Evolutionary conservation across 352 stramenopile genomes (phyloP).

Genomic region (Thraustochytrium sp.): DNA sequence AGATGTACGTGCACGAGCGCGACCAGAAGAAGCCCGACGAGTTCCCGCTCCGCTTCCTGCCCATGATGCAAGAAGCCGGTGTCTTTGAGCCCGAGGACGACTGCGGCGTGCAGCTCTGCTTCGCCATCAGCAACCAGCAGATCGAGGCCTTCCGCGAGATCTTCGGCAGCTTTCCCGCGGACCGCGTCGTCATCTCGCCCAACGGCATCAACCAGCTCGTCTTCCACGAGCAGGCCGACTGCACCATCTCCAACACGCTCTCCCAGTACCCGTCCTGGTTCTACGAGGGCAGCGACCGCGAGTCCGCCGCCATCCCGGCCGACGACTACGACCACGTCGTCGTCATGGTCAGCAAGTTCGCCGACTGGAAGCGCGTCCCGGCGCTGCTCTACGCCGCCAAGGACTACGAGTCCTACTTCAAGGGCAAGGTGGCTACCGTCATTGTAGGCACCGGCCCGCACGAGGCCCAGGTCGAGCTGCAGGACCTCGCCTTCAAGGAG

Average conservation of each 20-base stretch:
- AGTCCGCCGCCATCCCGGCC: background rate
- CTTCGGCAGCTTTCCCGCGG: background rate
- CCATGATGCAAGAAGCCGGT: background rate
- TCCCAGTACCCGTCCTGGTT: background rate
- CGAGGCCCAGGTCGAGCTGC: conserved; percentile 21
- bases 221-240: background rate
- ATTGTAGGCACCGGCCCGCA: conserved; percentile 28
- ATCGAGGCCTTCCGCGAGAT: conserved; percentile 12
- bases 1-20: conserved; percentile 42
- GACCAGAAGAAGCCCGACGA: conserved; percentile 7
- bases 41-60: background rate
- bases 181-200: conserved; percentile 19
- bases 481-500: background rate
- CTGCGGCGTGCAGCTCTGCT: conserved; percentile 29
- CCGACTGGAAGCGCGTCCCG: conserved; percentile 33
- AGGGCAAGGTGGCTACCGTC: conserved; percentile 18
- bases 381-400: conserved; percentile 32
- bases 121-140: conserved; percentile 33
- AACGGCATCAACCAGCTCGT: conserved; percentile 33
- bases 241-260: background rate
- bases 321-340: conserved; percentile 18
- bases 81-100: background rate
- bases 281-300: background rate
- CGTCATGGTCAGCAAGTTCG: conserved; percentile 31
- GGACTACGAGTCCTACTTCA: background rate